These are phyloP conservation scores for Euphorbia peplus DNA, from an alignment of 345 rosid species.

Conservation along the genomic window DNA sequence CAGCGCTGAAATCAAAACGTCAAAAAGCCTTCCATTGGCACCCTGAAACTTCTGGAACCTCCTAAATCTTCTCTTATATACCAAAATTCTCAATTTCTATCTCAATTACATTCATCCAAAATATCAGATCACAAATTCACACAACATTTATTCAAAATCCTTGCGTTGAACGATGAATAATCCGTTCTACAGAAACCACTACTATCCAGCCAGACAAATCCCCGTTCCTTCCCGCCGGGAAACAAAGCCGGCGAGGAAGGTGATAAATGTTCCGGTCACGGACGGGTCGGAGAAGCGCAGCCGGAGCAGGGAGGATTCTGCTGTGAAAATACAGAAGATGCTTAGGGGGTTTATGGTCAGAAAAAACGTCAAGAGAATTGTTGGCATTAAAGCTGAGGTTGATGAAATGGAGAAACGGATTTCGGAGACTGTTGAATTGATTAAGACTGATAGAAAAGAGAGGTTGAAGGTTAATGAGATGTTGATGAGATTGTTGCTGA, in stretches of 20 bases:
- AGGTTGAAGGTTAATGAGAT: slow-evolving; percentile 45
- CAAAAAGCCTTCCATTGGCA: neutral
- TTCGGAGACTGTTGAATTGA: slow-evolving; percentile 30
- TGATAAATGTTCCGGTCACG: slow-evolving; percentile 49
- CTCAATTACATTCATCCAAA: neutral
- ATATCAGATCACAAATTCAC: neutral
- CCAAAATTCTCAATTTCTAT: neutral
- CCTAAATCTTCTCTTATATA: neutral
- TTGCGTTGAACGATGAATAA: slow-evolving; percentile 26
- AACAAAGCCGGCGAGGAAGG: slow-evolving; percentile 18
- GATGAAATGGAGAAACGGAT: slow-evolving; percentile 44
- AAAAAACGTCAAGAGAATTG: slow-evolving; percentile 45
- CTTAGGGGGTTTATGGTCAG: slow-evolving; percentile 57
- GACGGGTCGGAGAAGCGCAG: slow-evolving; percentile 31
- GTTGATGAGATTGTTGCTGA: slow-evolving; percentile 54
- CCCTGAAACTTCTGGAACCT: slow-evolving; percentile 45
- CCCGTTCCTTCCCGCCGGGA: slow-evolving; percentile 13
- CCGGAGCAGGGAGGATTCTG: slow-evolving; percentile 27
- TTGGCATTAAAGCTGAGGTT: slow-evolving; percentile 36
- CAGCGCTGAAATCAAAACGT: neutral
- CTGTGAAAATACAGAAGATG: slow-evolving; percentile 53
- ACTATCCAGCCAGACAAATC: neutral
- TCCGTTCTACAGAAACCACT: slow-evolving; percentile 23
- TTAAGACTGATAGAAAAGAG: slow-evolving; percentile 42
- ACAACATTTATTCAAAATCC: too few species aligned